Conservation (phyloP, 352 stramenopile genomes). For the Globisporangium paroecandrum region DNA sequence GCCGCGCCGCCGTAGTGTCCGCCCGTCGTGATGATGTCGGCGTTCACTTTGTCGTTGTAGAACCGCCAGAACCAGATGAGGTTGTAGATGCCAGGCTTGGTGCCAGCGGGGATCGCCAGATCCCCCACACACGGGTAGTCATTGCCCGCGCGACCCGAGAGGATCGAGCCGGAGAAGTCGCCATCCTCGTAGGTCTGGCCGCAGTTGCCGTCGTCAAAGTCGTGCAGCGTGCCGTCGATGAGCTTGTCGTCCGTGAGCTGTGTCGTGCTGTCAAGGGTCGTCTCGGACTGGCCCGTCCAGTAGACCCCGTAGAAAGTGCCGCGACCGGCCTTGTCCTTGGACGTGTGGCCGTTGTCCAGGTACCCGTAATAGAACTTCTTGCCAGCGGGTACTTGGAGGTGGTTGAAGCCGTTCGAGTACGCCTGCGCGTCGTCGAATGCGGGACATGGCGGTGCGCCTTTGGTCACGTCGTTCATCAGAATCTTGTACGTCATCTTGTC, state of each 20-base stretch:
- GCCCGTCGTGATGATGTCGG: not conserved
- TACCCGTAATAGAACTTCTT: constrained; percentile 60
- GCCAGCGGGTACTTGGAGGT: constrained; percentile 36
- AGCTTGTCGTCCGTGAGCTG: constrained; percentile 52
- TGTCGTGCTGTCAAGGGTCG: constrained; percentile 39
- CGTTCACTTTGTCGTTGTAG: constrained; percentile 41
- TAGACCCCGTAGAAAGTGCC: constrained; percentile 62
- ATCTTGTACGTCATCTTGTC: constrained; percentile 51
- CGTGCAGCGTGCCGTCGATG: constrained; percentile 57
- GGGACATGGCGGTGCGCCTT: constrained; percentile 31
- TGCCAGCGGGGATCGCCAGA: constrained; percentile 17
- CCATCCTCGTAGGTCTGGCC: constrained; percentile 43
- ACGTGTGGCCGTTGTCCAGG: constrained; percentile 58
- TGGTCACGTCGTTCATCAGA: constrained; percentile 42
- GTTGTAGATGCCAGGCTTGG: constrained; percentile 47
- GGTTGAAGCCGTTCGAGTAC: constrained; percentile 28
- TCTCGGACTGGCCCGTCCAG: constrained; percentile 42
- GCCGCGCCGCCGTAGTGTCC: constrained; percentile 47
- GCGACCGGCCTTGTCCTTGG: constrained; percentile 53
- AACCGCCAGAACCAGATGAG: constrained; percentile 78
- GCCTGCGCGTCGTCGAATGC: constrained; percentile 32
- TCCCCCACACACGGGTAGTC: constrained; percentile 54
- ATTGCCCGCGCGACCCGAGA: constrained; percentile 43
- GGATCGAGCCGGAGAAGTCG: constrained; percentile 34
- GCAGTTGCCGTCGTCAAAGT: constrained; percentile 70